Percentiles rank a stretch among this genome's conserved stretches.
phyloP scores from a whole-genome alignment of 257 asterid genomes.

The Jacaranda mimosifolia region DNA sequence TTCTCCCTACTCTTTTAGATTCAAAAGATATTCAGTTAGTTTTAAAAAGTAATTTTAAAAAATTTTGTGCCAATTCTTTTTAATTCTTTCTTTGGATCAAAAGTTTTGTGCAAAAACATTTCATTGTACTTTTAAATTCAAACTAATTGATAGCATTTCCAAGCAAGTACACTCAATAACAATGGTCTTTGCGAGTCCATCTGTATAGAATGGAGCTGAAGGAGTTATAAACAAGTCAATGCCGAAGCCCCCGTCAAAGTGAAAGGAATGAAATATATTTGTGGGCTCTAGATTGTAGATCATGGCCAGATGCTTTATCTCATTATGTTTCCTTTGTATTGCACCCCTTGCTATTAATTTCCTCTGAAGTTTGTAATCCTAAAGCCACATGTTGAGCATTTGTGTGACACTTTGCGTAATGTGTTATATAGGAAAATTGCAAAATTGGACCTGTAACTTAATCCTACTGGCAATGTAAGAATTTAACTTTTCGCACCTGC shows the following conservation, averaged over 20 bases:
- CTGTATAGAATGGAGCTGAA: slow-evolving; percentile 7
- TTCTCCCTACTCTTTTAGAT: too few relatives aligned
- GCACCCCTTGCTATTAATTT: not conserved
- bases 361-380: slow-evolving; percentile 22
- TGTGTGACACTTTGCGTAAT: slow-evolving; percentile 15
- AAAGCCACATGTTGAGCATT: slow-evolving; percentile 12
- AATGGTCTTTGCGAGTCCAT: slow-evolving; percentile 27
- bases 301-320: slow-evolving; percentile 24
- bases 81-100: too few relatives aligned
- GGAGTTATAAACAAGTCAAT: not conserved
- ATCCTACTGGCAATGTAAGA: too few relatives aligned
- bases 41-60: too few relatives aligned
- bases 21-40: too few relatives aligned
- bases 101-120: too few relatives aligned
- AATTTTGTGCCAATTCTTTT: too few relatives aligned
- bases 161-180: slow-evolving; percentile 8
- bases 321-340: not conserved
- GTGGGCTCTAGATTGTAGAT: slow-evolving; percentile 31
- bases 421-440: slow-evolving; percentile 21
- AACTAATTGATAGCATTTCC: not conserved
- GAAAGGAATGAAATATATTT: not conserved
- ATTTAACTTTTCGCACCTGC: too few relatives aligned
- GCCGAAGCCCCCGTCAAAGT: not conserved
- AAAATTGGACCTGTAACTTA: too few relatives aligned
- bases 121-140: too few relatives aligned